Base-by-base conservation (phyloP, 2,329 filamentous ascomycete genomes). In the Fusarium metavorans region DNA sequence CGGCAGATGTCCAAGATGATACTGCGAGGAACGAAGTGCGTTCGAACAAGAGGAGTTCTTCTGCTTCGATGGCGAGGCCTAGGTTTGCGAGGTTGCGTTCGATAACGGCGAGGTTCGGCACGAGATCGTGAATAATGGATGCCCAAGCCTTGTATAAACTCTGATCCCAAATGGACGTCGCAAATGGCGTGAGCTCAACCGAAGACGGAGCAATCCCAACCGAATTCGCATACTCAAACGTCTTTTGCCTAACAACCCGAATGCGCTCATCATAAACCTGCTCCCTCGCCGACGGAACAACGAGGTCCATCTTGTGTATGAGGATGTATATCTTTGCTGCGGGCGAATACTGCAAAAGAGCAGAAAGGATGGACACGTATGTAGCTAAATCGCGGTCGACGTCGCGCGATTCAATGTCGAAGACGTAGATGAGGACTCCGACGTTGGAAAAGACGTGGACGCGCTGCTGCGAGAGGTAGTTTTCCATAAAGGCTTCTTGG, bases 261-360 rank as follows among this genome's bases (percentile, higher is more conserved):
- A 95, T 92, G 70, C 95, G 92, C 79, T 97, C 94, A 72, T 96
- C 92, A 83, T 97, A 98, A 73, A 98, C 91, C 68, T 91, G 87
- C 80, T 95, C 92, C 70, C 95, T 93, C 76, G 93, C 91, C 67
- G 93, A 90, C 43, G 92, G 90, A 76, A 95, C 93, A 58, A 98
- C 95, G 30, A 99, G 90, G 82, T 99, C 97, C 94, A 99, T 98
- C 85, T 99, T 99, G 91, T 99, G 97, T 76, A 99, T 94, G 52
- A 99, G 91, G 71, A 97, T 94, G 85, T 98, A 99, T 79, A 99
- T 92, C 82, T 94, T 94, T 72, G 96, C 95, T 4, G 87, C 86
- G 35, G 90, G 87, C 57, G 94, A 97, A 87, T 92, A 97, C 84
- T 98, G 95, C 65, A 92, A 90, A 43, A 99, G 88, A 1, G 97